A percentile compares a stretch with the other conserved stretches of the same genome.
These are phyloP conservation scores for Leccinum subrobustum DNA, from an alignment of 1,284 basidiomycete genomes.

Conservation along the genomic window DNA sequence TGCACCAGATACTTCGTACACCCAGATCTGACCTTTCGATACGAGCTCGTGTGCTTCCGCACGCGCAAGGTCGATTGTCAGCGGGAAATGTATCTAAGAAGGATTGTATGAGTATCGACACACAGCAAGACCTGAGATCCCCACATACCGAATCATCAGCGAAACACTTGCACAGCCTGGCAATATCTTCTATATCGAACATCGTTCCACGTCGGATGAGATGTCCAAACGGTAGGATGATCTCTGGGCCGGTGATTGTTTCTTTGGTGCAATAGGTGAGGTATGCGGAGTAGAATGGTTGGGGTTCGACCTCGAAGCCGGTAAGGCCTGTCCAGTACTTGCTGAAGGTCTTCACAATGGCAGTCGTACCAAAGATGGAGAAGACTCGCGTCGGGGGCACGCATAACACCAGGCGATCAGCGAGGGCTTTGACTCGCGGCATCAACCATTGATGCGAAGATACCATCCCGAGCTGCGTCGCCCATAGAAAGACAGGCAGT, in stretches of 20 bases:
- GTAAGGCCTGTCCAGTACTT: slow-evolving; percentile 53
- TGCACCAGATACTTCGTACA: slow-evolving; percentile 44
- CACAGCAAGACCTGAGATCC: not conserved
- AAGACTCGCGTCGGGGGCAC: slow-evolving; percentile 53
- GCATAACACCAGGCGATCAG: slow-evolving; percentile 36
- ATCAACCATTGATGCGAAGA: slow-evolving; percentile 36
- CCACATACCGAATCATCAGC: slow-evolving; percentile 55
- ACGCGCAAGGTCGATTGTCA: slow-evolving; percentile 42
- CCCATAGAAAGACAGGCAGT: slow-evolving; percentile 55
- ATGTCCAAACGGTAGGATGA: slow-evolving; percentile 35
- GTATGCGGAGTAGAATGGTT: slow-evolving; percentile 64
- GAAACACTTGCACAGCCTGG: slow-evolving; percentile 54
- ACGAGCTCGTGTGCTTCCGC: slow-evolving; percentile 56
- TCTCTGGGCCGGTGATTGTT: slow-evolving; percentile 38
- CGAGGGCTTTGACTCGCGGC: slow-evolving; percentile 37
- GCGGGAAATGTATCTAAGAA: slow-evolving; percentile 53
- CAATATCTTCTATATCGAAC: slow-evolving; percentile 47
- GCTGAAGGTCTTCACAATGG: slow-evolving; percentile 48
- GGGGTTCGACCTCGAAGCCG: slow-evolving; percentile 38
- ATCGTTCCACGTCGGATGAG: slow-evolving; percentile 40
- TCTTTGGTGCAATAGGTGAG: slow-evolving; percentile 52
- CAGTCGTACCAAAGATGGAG: slow-evolving; percentile 62
- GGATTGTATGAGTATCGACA: slow-evolving; percentile 4
- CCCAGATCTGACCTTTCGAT: slow-evolving; percentile 56
- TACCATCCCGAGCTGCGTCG: slow-evolving; percentile 32